Percentiles rank a stretch among this genome's conserved stretches.
Evolutionary conservation across 1,284 basidiomycete species (phyloP).

Genomic region (Pholiota adiposa): DNA sequence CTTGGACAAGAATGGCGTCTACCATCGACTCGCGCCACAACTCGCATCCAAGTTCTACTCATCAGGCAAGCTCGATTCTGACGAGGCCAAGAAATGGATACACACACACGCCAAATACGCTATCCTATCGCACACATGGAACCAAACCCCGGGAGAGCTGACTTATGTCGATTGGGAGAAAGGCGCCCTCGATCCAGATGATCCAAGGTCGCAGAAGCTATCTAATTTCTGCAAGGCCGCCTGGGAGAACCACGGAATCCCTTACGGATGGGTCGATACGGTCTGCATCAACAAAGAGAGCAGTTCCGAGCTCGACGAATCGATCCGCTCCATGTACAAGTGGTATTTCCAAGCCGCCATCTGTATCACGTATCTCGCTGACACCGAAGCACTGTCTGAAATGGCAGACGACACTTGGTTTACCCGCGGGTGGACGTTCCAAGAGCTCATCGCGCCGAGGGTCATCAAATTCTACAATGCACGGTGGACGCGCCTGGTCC

Average conservation of each 20-base stretch:
- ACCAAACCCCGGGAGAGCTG: neutral
- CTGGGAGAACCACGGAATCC: neutral
- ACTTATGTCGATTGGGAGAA: neutral
- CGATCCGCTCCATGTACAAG: neutral
- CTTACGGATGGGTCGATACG: neutral
- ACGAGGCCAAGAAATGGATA: neutral
- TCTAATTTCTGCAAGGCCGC: neutral
- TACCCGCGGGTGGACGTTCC: neutral
- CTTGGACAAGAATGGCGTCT: neutral
- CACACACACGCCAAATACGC: neutral
- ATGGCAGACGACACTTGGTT: neutral
- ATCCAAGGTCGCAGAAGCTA: neutral
- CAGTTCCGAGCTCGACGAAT: neutral
- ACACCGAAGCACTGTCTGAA: neutral
- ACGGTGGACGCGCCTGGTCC: neutral
- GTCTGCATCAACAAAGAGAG: neutral
- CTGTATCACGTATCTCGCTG: neutral
- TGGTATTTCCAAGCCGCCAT: neutral
- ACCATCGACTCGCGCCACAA: neutral
- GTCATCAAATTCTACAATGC: neutral
- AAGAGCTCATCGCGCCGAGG: neutral
- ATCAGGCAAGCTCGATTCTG: neutral
- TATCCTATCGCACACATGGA: neutral
- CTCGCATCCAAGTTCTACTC: neutral
- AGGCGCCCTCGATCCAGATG: neutral